phyloP scores from a whole-genome alignment of 2,329 filamentous ascomycete genomes.

The Aspergillus latus region DNA sequence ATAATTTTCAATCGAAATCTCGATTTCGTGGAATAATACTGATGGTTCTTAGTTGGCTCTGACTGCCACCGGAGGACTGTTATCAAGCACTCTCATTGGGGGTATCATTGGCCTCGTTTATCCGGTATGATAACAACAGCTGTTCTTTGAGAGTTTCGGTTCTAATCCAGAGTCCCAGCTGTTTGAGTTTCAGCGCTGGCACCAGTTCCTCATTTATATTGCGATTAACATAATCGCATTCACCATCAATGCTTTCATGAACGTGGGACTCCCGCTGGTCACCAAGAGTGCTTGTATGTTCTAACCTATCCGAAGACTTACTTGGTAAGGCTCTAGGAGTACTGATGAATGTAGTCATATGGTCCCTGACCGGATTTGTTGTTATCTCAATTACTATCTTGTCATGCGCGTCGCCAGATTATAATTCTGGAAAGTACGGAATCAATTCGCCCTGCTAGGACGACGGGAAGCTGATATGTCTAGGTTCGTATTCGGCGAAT shows the following conservation, averaged over 20 bases:
- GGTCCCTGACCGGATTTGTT: slow-evolving; percentile 67
- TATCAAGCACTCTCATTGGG: slow-evolving; percentile 66
- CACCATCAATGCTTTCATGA: slow-evolving; percentile 65
- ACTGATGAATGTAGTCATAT: slow-evolving; percentile 52
- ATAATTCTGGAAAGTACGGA: slow-evolving; percentile 61
- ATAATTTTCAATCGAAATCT: neutral
- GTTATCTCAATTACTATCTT: slow-evolving; percentile 70
- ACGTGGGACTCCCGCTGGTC: slow-evolving; percentile 61
- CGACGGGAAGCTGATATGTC: slow-evolving; percentile 10
- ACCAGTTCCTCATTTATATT: slow-evolving; percentile 72
- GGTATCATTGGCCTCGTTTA: slow-evolving; percentile 64
- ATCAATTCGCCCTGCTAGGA: neutral
- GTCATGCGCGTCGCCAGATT: slow-evolving; percentile 64
- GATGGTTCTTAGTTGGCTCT: slow-evolving; percentile 49
- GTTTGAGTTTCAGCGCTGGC: slow-evolving; percentile 63
- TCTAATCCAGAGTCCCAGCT: slow-evolving; percentile 16
- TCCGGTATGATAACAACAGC: slow-evolving; percentile 34
- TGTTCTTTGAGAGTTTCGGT: neutral
- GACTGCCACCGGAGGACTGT: slow-evolving; percentile 65
- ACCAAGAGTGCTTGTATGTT: slow-evolving; percentile 62
- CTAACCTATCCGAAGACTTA: neutral
- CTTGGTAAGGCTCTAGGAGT: neutral
- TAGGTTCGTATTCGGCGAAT: slow-evolving; percentile 59
- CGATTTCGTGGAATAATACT: slow-evolving; percentile 15
- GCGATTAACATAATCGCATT: slow-evolving; percentile 63